Conservation (phyloP, 441 rosid species). For the Capsella rubella region DNA sequence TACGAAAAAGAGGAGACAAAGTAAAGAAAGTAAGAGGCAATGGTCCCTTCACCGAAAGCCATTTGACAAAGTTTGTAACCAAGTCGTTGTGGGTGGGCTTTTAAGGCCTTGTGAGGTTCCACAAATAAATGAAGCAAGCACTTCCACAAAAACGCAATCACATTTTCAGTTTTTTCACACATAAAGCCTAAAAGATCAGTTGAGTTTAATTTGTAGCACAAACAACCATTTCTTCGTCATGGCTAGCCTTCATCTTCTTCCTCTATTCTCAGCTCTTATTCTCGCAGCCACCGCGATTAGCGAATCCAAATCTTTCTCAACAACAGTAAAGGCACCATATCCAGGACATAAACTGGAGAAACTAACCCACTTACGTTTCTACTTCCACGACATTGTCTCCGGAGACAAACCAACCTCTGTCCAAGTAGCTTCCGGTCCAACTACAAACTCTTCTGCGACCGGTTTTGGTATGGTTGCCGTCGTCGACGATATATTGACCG, state of each 20-base stretch:
- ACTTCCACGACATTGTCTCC: constrained; percentile 59
- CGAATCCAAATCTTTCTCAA: constrained; percentile 6
- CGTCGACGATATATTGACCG: constrained; percentile 56
- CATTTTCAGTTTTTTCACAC: too few species aligned
- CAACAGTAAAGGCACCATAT: background rate
- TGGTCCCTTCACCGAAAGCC: too few species aligned
- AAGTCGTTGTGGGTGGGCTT: too few species aligned
- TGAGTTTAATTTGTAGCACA: background rate
- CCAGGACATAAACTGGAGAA: constrained; percentile 20
- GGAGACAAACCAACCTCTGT: constrained; percentile 49
- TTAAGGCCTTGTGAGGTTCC: too few species aligned
- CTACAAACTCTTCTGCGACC: constrained; percentile 40
- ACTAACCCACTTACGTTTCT: constrained; percentile 53
- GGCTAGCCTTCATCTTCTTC: constrained; percentile 26
- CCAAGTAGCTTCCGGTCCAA: constrained; percentile 45
- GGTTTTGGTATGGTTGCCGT: constrained; percentile 47
- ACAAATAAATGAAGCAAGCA: too few species aligned
- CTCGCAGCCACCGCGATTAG: background rate
- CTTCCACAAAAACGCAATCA: too few species aligned
- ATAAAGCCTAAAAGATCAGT: background rate
- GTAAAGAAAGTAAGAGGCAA: too few species aligned
- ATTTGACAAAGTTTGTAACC: too few species aligned
- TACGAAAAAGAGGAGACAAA: too few species aligned
- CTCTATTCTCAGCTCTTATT: constrained; percentile 19
- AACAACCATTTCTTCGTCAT: constrained; percentile 8